Base-by-base conservation (phyloP, 768 basidiomycete genomes). In the Collybiopsis confluens region DNA sequence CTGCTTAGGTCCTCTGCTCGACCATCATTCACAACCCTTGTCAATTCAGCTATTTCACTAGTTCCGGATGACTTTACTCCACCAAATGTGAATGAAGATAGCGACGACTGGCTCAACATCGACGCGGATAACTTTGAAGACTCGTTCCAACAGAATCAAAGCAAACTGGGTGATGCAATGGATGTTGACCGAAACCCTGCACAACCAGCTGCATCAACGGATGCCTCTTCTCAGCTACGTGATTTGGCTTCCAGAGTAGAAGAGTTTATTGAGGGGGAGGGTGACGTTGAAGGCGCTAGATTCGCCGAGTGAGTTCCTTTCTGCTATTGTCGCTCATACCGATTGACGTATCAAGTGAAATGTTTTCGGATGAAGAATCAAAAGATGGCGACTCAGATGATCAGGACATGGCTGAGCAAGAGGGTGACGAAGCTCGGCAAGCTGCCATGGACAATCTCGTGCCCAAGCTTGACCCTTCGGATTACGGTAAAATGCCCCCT, bases 251-350 rank as follows among this genome's bases (percentile, higher is more conserved):
- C 79, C 56, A 90, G 91, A 64, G 92, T 99, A 1, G 88, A 90
- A 60, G 73, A 74, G n/a, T 99, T 99, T 64, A 85, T 99, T 2
- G 85, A 92, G 60, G 93, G 90, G 2, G 71, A 95, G 64, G 97
- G 97, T 2, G 88, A 90, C 55, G 56, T 97, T 8, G 88, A 92
- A 57, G 97, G 97, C 3, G 97, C 93, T 0, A 71, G 76, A 58
- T 96, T 99, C 62, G 83, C 86, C 51, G 96, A 98, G 95, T 98
- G 70, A 63, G 88, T 52, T 33, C n/a, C n/a, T n/a, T n/a, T n/a
- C n/a, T n/a, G n/a, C n/a, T n/a, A n/a, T 52, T 45, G 35, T 20
- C 43, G 35, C 36, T 49, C 41, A 26, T n/a, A 24, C 44, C 27
- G 28, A 44, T 10, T 13, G 11, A 6, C 10, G 18, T 28, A 43